phyloP scores from a whole-genome alignment of 257 asterid genomes.

The Primulina huaijiensis region DNA sequence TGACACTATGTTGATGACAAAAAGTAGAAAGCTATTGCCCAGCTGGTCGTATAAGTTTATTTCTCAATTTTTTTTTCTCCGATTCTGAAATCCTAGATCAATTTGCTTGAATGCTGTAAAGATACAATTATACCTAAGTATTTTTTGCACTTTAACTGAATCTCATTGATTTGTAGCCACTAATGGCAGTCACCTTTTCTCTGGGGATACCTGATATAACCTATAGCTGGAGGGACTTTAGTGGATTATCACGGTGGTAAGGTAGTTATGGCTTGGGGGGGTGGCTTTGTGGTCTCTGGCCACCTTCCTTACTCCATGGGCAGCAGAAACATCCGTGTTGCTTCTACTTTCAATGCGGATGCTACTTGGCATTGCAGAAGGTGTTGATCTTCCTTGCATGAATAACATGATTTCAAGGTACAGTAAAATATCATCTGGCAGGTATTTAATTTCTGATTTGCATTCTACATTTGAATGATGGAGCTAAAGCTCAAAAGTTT shows the following conservation, averaged over 20 bases:
- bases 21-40: neutral
- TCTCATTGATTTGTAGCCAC: slow-evolving; percentile 49
- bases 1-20: neutral
- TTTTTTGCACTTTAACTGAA: slow-evolving; percentile 22
- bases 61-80: neutral
- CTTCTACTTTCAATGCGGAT: slow-evolving; percentile 70
- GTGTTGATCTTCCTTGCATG: slow-evolving; percentile 99
- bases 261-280: slow-evolving; percentile 97
- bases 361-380: slow-evolving; percentile 94
- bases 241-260: slow-evolving; percentile 90
- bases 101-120: too few relatives aligned
- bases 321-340: slow-evolving; percentile 72
- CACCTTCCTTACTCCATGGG: slow-evolving; percentile 95
- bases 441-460: neutral
- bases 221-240: slow-evolving; percentile 92
- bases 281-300: slow-evolving; percentile 96
- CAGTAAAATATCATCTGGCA: slow-evolving; percentile 3
- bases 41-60: neutral
- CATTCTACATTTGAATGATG: neutral
- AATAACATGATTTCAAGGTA: slow-evolving; percentile 94
- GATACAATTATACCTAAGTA: too few relatives aligned
- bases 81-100: neutral
- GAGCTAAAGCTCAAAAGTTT: slow-evolving; percentile 11
- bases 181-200: slow-evolving; percentile 96
- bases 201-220: slow-evolving; percentile 98